These are phyloP conservation scores for Nitzschia sp. DNA, from an alignment of 108 stramenopile genomes.

Conservation along the genomic window DNA sequence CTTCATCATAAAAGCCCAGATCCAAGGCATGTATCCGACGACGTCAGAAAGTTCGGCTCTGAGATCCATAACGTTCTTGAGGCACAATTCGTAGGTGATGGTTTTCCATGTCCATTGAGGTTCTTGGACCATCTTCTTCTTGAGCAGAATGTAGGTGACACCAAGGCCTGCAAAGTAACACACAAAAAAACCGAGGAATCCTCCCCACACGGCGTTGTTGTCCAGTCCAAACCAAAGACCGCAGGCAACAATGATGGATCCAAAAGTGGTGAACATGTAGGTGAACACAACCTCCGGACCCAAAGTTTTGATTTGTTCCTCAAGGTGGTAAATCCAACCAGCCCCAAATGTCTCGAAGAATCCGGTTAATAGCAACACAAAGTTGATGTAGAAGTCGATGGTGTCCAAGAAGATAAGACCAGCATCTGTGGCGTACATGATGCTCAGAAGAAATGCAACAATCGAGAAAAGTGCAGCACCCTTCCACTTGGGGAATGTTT, in stretches of 20 bases:
- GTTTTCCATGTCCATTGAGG: conserved; percentile 38
- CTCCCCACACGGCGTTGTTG: conserved; percentile 35
- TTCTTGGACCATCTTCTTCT: conserved; percentile 26
- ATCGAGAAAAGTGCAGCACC: conserved; percentile 21
- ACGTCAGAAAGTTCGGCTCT: conserved; percentile 34
- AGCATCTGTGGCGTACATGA: conserved; percentile 52
- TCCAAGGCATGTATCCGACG: conserved; percentile 46
- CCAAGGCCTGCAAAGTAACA: conserved; percentile 31
- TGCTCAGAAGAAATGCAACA: conserved; percentile 25
- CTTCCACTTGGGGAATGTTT: conserved; percentile 21
- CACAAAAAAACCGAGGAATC: conserved; percentile 42
- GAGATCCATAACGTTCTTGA: conserved; percentile 46
- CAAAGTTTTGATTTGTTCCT: conserved; percentile 29
- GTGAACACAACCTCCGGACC: conserved; percentile 39
- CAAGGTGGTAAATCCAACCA: conserved; percentile 62
- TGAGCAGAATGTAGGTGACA: conserved; percentile 34
- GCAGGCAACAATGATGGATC: conserved; percentile 38
- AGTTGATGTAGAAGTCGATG: conserved; percentile 71
- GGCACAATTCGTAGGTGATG: conserved; percentile 42
- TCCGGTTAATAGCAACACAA: conserved; percentile 62
- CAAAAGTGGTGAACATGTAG: conserved; percentile 51
- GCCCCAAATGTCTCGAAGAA: conserved; percentile 54
- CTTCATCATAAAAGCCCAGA: conserved; percentile 59
- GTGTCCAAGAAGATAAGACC: conserved; percentile 58
- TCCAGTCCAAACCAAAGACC: conserved; percentile 47